A percentile compares a stretch with the other conserved stretches of the same genome.
Conservation (phyloP, 1,284 basidiomycete genomes). For the Cutaneotrichosporon sp. region DNA sequence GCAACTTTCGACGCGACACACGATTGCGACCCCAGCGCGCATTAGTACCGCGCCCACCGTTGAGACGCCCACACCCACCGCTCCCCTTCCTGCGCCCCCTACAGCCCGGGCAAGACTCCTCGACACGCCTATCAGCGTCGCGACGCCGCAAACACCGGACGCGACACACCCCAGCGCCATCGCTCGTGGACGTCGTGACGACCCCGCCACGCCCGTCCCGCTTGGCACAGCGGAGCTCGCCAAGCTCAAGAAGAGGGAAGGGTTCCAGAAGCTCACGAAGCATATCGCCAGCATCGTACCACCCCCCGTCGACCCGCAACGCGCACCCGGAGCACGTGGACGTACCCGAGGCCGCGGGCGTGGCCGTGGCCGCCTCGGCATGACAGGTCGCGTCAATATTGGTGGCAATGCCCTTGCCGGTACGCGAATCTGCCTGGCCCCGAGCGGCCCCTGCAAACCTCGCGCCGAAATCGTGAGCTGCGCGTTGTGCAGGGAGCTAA, state of each 20-base stretch:
- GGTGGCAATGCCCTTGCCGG: neutral
- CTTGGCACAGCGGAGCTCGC: slow-evolving; percentile 26
- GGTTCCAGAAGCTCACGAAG: slow-evolving; percentile 36
- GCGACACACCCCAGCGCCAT: slow-evolving; percentile 8
- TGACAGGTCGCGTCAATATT: neutral
- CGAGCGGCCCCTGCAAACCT: slow-evolving; percentile 33
- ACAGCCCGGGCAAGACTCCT: neutral
- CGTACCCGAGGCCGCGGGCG: slow-evolving; percentile 13
- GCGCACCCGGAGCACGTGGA: too few relatives aligned
- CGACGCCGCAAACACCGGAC: slow-evolving; percentile 16
- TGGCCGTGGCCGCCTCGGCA: slow-evolving; percentile 4
- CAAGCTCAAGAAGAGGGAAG: slow-evolving; percentile 23
- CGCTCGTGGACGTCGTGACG: slow-evolving; percentile 31
- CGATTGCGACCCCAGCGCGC: neutral
- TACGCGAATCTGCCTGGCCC: slow-evolving; percentile 30
- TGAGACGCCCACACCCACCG: slow-evolving; percentile 14
- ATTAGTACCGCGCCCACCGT: slow-evolving; percentile 8
- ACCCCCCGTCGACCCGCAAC: slow-evolving; percentile 7
- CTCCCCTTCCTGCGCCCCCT: slow-evolving; percentile 3
- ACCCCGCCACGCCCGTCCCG: slow-evolving; percentile 35
- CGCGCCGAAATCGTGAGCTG: slow-evolving; percentile 40
- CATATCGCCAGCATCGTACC: slow-evolving; percentile 31
- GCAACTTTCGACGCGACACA: neutral
- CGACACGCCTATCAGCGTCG: slow-evolving; percentile 14
- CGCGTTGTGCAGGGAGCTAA: neutral